Base-by-base conservation (phyloP, 441 rosid species). In the Erysimum pusillum region DNA sequence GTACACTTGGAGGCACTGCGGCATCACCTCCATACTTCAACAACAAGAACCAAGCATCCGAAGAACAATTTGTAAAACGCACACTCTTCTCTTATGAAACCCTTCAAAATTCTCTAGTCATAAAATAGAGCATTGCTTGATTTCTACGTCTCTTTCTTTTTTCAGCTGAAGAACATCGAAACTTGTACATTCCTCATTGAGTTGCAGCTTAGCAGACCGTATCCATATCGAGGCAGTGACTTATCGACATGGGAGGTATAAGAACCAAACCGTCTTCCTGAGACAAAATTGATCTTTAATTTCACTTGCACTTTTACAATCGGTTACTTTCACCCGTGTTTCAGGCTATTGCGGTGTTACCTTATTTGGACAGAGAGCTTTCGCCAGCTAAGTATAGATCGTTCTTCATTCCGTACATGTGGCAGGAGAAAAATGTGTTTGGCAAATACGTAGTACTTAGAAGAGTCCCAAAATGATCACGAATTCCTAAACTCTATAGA, bases 191-290 rank as follows among this genome's bases (percentile, higher is more conserved):
- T 95, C 86, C 85, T 95, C 7, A 87, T 91, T 4, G 99, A 95
- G 89, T 85, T 95, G 76, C 91, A 89, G 85, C 97, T 95, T 17
- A 75, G 86, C 60, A 92, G 95, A 52, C 97, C 95, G 42, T 85
- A 81, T 63, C 78, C 79, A 34, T 83, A 80, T 20, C 85, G 91
- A 22, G 98, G 99, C 82, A 89, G 85, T 76, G 95, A 95, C 88
- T 81, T 87, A 76, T 90, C 93, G 14, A 86, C 80, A 49, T 95
- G 98, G 97, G 94, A 93, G 99, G 99, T 95, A 79, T 36, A 75
- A 13, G 25, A 58, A 46, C 20, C 12, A 52, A 49, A 32, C 52
- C 68, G 25, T 65, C 63, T 20, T 63, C 70, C 10, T 39, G 44
- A 22, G 41, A 39, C 15, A 57, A 7, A 39, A 58, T 15, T 3